phyloP scores from a whole-genome alignment of 768 basidiomycete genomes.

The Russula griseocarnosa region DNA sequence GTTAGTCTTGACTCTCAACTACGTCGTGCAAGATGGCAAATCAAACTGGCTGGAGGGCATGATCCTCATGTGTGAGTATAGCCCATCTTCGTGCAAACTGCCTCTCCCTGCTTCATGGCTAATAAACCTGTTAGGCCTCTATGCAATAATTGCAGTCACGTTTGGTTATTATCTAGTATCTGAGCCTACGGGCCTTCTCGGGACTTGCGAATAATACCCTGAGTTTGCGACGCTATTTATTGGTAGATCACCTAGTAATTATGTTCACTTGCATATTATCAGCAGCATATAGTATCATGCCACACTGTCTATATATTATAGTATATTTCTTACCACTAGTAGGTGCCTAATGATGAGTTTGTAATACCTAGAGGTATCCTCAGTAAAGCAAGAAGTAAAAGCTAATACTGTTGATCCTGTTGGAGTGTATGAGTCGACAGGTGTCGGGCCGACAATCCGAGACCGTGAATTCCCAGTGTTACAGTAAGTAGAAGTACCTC shows the following conservation, averaged over 20 bases:
- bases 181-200: constrained; percentile 22
- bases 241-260: background rate
- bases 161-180: constrained; percentile 59
- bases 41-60: constrained; percentile 79
- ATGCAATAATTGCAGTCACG: constrained; percentile 64
- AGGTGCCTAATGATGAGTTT: no score
- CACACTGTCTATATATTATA: no score
- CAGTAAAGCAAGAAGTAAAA: no score
- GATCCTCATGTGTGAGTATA: constrained; percentile 58
- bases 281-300: background rate
- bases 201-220: constrained; percentile 7
- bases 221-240: background rate
- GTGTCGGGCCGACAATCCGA: no score
- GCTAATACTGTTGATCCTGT: no score
- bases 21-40: constrained; percentile 78
- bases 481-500: no score
- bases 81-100: background rate
- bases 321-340: no score
- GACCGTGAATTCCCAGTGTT: no score
- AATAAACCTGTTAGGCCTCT: constrained; percentile 45
- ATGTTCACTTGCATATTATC: background rate
- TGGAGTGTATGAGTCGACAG: no score
- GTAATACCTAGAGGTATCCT: no score
- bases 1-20: constrained; percentile 76
- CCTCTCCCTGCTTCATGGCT: constrained; percentile 4